These are phyloP conservation scores for Prunus persica DNA, from an alignment of 306 rosid species.

Conservation along the genomic window Prunus_persica_NCBIv2 NC_034013.1:3532501-3533000, in stretches of 20 bases:
- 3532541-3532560: slow-evolving; percentile 75
- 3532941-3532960: slow-evolving; percentile 36
- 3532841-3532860: slow-evolving; percentile 37
- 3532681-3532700: neutral
- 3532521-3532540: slow-evolving; percentile 50
- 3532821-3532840: slow-evolving; percentile 61
- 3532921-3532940: slow-evolving; percentile 57
- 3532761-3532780: slow-evolving; percentile 69
- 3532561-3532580: slow-evolving; percentile 75
- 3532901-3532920: slow-evolving; percentile 72
- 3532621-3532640: slow-evolving; percentile 37
- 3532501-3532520: slow-evolving; percentile 23
- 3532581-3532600: slow-evolving; percentile 90
- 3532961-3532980: slow-evolving; percentile 31
- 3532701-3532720: neutral
- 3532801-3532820: slow-evolving; percentile 73
- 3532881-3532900: slow-evolving; percentile 47
- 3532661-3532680: slow-evolving; percentile 9
- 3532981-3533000: slow-evolving; percentile 38
- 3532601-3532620: slow-evolving; percentile 52
- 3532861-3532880: slow-evolving; percentile 22
- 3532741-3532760: slow-evolving; percentile 41
- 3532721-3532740: neutral
- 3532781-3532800: slow-evolving; percentile 85
- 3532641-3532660: slow-evolving; percentile 5